Conservation (phyloP, 139 green algal genomes). For the Yamagishiella unicocca region DNA sequence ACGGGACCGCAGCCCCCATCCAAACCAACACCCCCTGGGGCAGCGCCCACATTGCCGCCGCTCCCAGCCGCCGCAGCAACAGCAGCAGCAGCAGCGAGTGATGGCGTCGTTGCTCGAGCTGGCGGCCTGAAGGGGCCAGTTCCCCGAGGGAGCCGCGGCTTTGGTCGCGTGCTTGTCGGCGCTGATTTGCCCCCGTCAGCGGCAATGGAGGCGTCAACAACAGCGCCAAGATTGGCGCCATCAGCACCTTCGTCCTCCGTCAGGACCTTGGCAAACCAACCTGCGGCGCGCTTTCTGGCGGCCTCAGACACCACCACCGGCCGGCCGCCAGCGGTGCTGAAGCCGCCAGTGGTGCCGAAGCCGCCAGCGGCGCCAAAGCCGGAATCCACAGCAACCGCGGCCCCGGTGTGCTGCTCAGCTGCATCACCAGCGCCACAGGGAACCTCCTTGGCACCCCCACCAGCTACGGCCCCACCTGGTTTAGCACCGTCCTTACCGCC, state of each 20-base stretch:
- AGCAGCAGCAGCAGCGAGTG: too few species aligned
- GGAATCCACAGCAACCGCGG: neutral
- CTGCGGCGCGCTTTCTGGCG: neutral
- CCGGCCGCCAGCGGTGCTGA: neutral
- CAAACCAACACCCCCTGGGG: too few species aligned
- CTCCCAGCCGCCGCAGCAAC: too few species aligned
- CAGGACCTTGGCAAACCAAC: neutral
- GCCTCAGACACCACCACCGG: neutral
- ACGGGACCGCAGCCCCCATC: too few species aligned
- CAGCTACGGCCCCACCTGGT: too few species aligned
- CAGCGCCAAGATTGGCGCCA: neutral
- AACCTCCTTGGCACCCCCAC: too few species aligned
- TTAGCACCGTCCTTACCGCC: neutral
- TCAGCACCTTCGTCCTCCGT: neutral
- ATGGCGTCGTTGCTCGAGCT: too few species aligned
- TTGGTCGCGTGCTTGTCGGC: neutral
- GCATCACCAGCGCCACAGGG: too few species aligned
- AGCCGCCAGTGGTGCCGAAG: neutral
- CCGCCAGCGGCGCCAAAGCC: neutral
- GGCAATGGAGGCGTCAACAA: neutral
- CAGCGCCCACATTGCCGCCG: too few species aligned
- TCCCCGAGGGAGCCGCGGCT: neutral
- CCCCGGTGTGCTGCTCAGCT: too few species aligned
- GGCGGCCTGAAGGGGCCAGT: conserved; percentile 3
- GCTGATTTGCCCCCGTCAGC: neutral